Percentiles rank a stretch among this genome's conserved stretches.
phyloP scores from a whole-genome alignment of 305 asterid species.

The Solanum hybrid region DNA sequence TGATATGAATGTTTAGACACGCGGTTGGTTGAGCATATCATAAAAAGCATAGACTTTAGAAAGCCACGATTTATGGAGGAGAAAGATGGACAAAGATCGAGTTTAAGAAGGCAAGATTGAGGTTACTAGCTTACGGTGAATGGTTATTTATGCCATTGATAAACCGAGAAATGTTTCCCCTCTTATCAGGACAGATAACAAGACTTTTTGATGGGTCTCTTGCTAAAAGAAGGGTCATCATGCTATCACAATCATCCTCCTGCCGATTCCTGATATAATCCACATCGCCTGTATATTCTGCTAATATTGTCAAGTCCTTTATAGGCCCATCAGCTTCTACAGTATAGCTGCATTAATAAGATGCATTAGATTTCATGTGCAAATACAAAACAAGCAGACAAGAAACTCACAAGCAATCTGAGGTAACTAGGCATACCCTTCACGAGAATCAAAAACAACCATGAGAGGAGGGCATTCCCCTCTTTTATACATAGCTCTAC shows the following conservation, averaged over 20 bases:
- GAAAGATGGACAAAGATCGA: constrained; percentile 4
- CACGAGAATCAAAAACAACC: constrained; percentile 60
- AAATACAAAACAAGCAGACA: background rate
- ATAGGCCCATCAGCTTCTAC: constrained; percentile 80
- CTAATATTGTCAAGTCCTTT: constrained; percentile 66
- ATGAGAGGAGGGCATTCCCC: constrained; percentile 76
- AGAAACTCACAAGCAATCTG: background rate
- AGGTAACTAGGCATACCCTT: constrained; percentile 45
- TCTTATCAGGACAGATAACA: constrained; percentile 71
- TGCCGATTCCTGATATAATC: constrained; percentile 66
- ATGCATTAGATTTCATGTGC: constrained; percentile 1
- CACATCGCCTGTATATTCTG: constrained; percentile 84
- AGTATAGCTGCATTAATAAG: constrained; percentile 52
- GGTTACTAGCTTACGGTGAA: constrained; percentile 43
- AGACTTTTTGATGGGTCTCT: constrained; percentile 46
- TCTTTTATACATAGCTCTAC: constrained; percentile 46
- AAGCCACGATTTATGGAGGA: background rate
- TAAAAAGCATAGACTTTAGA: background rate
- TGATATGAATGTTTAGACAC: background rate
- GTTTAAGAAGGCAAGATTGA: constrained; percentile 10
- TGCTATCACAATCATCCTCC: constrained; percentile 71
- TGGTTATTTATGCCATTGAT: constrained; percentile 80
- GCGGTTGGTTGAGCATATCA: background rate
- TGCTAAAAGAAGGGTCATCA: constrained; percentile 80
- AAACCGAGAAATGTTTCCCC: constrained; percentile 70